Conservation (phyloP, 108 stramenopile species). For the Epithemia pelagica region DNA sequence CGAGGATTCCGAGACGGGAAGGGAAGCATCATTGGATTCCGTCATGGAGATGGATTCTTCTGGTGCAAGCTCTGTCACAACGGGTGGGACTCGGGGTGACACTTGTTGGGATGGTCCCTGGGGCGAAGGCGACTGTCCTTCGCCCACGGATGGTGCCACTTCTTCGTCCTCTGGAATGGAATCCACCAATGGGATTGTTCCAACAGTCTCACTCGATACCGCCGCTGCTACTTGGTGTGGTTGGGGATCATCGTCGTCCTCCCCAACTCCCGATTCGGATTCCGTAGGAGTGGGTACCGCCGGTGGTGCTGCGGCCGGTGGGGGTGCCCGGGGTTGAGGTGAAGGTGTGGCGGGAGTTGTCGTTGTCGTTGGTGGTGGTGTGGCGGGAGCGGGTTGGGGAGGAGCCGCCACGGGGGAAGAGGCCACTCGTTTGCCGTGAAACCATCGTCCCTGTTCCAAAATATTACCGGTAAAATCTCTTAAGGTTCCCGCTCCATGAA, state of each 20-base stretch:
- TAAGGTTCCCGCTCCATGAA: neutral
- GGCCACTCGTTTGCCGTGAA: slow-evolving; percentile 5
- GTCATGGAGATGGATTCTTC: neutral
- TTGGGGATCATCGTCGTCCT: neutral
- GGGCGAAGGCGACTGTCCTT: neutral
- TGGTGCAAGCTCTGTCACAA: no score
- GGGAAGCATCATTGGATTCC: neutral
- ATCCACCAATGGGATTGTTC: neutral
- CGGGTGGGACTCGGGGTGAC: no score
- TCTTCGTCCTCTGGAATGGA: neutral
- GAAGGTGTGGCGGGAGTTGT: neutral
- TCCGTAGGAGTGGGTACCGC: neutral
- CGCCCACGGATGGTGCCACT: neutral
- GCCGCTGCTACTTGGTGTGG: neutral
- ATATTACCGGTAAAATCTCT: slow-evolving; percentile 3
- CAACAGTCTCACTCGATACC: neutral
- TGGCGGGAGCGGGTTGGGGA: neutral
- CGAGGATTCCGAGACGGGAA: neutral
- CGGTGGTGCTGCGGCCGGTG: neutral
- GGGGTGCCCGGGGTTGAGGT: neutral
- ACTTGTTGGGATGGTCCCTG: neutral
- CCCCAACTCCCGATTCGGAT: neutral
- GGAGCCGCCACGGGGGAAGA: neutral
- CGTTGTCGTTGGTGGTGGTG: neutral
- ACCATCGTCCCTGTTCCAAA: slow-evolving; percentile 6